phyloP scores from a whole-genome alignment of 2,329 filamentous ascomycete genomes.

The Xylariaceae sp. region DNA sequence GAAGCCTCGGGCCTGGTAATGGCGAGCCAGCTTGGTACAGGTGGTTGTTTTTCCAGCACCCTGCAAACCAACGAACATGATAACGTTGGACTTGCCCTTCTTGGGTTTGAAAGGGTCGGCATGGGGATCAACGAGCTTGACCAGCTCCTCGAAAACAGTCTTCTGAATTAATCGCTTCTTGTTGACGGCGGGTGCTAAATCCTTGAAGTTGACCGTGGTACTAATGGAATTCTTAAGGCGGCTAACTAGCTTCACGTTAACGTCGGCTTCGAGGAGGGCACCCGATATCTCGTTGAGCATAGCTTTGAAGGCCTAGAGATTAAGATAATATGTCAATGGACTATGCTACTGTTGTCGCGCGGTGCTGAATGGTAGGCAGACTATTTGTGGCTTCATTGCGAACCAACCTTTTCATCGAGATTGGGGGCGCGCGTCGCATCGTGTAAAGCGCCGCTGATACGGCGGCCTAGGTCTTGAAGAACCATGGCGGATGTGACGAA shows the following conservation, averaged over 20 bases:
- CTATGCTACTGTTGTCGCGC: background rate
- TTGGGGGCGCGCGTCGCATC: slow-evolving; percentile 89
- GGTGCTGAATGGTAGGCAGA: background rate
- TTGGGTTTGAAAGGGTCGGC: slow-evolving; percentile 93
- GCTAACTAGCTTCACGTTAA: slow-evolving; percentile 91
- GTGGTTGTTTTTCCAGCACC: slow-evolving; percentile 97
- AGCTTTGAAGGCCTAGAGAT: slow-evolving; percentile 74
- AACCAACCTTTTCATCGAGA: slow-evolving; percentile 92
- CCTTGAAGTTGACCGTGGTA: slow-evolving; percentile 86
- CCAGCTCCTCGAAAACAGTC: slow-evolving; percentile 93
- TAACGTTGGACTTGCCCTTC: slow-evolving; percentile 92
- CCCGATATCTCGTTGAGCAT: slow-evolving; percentile 99
- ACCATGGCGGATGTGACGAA: slow-evolving; percentile 60
- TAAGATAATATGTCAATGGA: background rate
- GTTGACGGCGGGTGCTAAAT: slow-evolving; percentile 84
- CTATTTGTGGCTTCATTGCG: slow-evolving; percentile 14
- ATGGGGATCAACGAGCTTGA: slow-evolving; percentile 92
- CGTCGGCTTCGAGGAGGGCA: slow-evolving; percentile 91
- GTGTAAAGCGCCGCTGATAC: slow-evolving; percentile 93
- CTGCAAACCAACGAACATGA: slow-evolving; percentile 99
- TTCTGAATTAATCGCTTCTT: slow-evolving; percentile 99
- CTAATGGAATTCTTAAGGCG: slow-evolving; percentile 91
- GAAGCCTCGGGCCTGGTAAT: slow-evolving; percentile 92
- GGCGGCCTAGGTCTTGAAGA: slow-evolving; percentile 96
- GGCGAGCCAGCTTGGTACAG: slow-evolving; percentile 91